A percentile compares a stretch with the other conserved stretches of the same genome.
Evolutionary conservation across 257 asterid species (phyloP).

Genomic region (Jacaranda copaia): DNA sequence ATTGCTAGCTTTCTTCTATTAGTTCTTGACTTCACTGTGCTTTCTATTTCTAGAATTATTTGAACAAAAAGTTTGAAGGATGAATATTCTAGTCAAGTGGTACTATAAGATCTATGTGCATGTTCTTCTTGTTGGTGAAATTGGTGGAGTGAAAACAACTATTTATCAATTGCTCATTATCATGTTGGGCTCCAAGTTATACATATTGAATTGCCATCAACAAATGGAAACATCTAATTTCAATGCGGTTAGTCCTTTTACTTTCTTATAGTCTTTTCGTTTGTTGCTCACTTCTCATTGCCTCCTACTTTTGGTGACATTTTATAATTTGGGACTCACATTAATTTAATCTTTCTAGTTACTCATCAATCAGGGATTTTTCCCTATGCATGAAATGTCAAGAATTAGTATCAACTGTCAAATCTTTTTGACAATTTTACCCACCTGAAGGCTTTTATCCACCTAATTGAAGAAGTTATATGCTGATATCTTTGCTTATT

Average conservation of each 20-base stretch:
- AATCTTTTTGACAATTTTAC: constrained; percentile 56
- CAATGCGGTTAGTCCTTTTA: constrained; percentile 74
- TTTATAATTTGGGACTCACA: neutral
- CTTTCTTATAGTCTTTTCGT: constrained; percentile 36
- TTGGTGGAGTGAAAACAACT: constrained; percentile 98
- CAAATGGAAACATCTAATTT: constrained; percentile 95
- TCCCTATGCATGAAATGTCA: constrained; percentile 91
- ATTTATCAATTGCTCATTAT: constrained; percentile 89
- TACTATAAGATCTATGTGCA: constrained; percentile 92
- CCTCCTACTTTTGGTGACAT: constrained; percentile 26
- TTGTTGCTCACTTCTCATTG: constrained; percentile 17
- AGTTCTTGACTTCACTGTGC: constrained; percentile 16
- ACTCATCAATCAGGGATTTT: constrained; percentile 73
- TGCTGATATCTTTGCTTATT: constrained; percentile 33
- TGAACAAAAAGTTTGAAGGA: constrained; percentile 83
- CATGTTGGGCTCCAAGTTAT: constrained; percentile 69
- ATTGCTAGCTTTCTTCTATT: constrained; percentile 14
- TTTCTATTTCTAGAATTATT: constrained; percentile 58
- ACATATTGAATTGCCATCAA: constrained; percentile 94
- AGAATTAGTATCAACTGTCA: constrained; percentile 64
- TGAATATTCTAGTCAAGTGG: constrained; percentile 85
- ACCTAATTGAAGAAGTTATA: constrained; percentile 69
- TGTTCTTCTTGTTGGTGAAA: constrained; percentile 98
- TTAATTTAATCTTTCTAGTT: constrained; percentile 34
- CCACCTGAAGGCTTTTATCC: constrained; percentile 64